phyloP scores from a whole-genome alignment of 169 alveolate species.

The Eimeria nieschulzi region DNA sequence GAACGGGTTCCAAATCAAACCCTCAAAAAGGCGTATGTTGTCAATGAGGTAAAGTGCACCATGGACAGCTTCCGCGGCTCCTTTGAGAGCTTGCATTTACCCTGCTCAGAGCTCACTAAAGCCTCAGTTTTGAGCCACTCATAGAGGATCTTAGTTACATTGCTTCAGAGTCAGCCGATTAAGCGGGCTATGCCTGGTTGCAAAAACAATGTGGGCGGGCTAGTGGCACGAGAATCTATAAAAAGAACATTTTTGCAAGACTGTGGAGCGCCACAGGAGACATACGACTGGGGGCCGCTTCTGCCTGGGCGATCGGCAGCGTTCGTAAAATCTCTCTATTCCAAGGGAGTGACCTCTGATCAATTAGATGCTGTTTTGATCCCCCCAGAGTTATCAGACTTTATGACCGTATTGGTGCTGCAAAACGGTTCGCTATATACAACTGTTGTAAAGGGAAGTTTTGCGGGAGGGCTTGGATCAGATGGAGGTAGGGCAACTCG shows the following conservation, averaged over 20 bases:
- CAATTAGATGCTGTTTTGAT: slow-evolving; percentile 15
- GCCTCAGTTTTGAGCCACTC: no score
- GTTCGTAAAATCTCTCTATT: slow-evolving; percentile 56
- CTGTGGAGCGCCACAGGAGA: slow-evolving; percentile 75
- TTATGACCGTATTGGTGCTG: slow-evolving; percentile 13
- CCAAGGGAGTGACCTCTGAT: slow-evolving; percentile 19
- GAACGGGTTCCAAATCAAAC: slow-evolving; percentile 20
- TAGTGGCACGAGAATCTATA: background rate
- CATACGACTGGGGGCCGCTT: slow-evolving; percentile 94
- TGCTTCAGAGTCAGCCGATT: no score
- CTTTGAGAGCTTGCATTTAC: no score
- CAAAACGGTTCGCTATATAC: slow-evolving; percentile 52
- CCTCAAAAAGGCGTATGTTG: slow-evolving; percentile 13
- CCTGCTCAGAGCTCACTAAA: no score
- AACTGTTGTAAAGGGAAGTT: slow-evolving; percentile 44
- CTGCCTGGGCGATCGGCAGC: slow-evolving; percentile 90
- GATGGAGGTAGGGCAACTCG: slow-evolving; percentile 34
- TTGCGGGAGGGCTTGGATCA: slow-evolving; percentile 14
- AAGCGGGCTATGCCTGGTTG: no score
- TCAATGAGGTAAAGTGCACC: slow-evolving; percentile 27
- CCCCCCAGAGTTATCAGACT: slow-evolving; percentile 57
- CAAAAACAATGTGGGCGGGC: no score
- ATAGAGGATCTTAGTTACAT: no score
- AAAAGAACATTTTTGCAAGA: background rate
- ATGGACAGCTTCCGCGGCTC: no score